Percentiles rank a stretch among this genome's conserved stretches.
These are phyloP conservation scores for Monocercomonoides exilis DNA, from an alignment of 78 protist genomes.

Conservation along the genomic window DNA sequence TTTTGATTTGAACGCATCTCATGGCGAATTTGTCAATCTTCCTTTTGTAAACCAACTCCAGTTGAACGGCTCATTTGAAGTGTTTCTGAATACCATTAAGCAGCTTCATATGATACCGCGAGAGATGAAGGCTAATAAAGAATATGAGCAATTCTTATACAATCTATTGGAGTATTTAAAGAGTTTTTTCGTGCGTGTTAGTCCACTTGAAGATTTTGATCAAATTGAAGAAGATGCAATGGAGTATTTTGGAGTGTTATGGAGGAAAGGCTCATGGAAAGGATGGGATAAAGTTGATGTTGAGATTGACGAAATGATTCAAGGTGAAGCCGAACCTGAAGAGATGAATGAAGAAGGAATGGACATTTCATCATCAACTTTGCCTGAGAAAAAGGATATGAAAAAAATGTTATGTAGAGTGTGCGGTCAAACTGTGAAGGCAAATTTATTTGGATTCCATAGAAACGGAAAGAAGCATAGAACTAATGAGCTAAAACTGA, in stretches of 20 bases:
- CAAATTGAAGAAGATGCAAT: not conserved
- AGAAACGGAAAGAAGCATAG: not conserved
- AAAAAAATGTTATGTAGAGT: not conserved
- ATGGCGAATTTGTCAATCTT: not conserved
- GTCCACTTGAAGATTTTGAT: not conserved
- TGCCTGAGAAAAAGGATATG: constrained; percentile 39
- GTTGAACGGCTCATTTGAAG: not conserved
- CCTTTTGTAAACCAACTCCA: not conserved
- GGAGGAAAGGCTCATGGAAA: not conserved
- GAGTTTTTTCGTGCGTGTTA: not conserved
- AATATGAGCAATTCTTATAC: not conserved
- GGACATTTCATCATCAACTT: not conserved
- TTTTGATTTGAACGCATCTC: not conserved
- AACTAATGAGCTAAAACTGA: not conserved
- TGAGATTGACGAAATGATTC: not conserved
- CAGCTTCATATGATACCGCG: not conserved
- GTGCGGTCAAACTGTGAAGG: too few species aligned
- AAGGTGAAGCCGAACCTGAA: not conserved
- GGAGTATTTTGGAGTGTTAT: not conserved
- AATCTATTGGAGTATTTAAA: not conserved
- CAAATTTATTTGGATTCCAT: not conserved
- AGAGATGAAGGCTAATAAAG: not conserved
- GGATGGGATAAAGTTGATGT: not conserved
- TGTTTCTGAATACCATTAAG: not conserved
- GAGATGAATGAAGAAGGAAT: too few species aligned